phyloP scores from a whole-genome alignment of 306 rosid genomes.

The Parietaria judaica region DNA sequence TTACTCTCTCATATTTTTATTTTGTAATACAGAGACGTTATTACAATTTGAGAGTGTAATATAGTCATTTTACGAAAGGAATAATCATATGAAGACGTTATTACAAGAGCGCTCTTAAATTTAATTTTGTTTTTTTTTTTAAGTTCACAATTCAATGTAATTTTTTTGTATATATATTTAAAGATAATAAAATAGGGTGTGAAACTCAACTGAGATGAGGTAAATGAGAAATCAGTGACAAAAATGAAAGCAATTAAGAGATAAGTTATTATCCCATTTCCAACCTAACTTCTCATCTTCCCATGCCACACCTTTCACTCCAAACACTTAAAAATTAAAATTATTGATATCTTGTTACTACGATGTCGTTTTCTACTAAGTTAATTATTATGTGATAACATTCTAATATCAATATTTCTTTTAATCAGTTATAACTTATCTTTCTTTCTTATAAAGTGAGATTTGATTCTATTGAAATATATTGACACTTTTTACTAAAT shows the following conservation, averaged over 20 bases:
- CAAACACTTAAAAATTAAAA: not conserved
- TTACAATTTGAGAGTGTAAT: not conserved
- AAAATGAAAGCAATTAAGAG: not conserved
- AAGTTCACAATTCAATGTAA: too few species aligned
- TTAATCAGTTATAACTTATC: not conserved
- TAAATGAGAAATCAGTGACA: slow-evolving; percentile 13
- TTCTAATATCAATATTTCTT: not conserved
- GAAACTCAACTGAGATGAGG: slow-evolving; percentile 2
- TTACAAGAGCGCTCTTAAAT: too few species aligned
- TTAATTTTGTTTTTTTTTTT: too few species aligned
- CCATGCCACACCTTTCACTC: slow-evolving; percentile 1
- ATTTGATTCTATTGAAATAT: too few species aligned
- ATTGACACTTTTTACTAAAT: not conserved
- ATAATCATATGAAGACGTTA: too few species aligned
- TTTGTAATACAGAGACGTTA: not conserved
- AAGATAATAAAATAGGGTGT: too few species aligned
- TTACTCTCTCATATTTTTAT: too few species aligned
- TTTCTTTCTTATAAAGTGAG: too few species aligned
- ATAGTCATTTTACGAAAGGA: too few species aligned
- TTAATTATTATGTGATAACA: too few species aligned
- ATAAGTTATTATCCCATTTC: slow-evolving; percentile 1
- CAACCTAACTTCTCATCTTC: slow-evolving; percentile 15
- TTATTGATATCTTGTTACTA: too few species aligned
- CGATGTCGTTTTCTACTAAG: not conserved
- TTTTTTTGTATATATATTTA: too few species aligned